Evolutionary conservation across 169 alveolate genomes (phyloP).

Genomic region (Cyclospora cayetanensis): DNA sequence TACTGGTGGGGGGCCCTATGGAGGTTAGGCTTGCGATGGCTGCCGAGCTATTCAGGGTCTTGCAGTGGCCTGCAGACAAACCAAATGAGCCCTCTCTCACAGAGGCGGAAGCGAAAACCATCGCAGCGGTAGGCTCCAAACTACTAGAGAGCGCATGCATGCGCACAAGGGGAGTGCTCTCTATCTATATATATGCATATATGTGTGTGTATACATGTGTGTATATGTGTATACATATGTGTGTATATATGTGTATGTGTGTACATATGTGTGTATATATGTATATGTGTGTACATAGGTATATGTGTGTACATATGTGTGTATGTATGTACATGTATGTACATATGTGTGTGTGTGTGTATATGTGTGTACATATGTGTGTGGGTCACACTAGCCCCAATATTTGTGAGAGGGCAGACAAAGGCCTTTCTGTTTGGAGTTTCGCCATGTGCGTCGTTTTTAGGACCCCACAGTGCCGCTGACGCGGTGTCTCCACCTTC

Average conservation of each 20-base stretch:
- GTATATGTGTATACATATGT: neutral
- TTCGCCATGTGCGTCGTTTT: neutral
- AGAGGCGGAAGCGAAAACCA: neutral
- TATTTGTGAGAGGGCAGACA: too few species aligned
- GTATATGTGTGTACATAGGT: too few species aligned
- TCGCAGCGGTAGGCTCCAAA: neutral
- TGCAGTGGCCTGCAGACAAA: neutral
- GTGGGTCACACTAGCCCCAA: too few species aligned
- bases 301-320: too few species aligned
- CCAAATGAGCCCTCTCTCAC: neutral
- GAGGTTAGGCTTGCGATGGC: neutral
- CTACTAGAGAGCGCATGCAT: neutral
- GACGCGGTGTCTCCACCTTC: neutral
- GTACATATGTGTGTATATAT: neutral
- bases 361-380: neutral
- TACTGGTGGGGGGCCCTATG: slow-evolving; percentile 51
- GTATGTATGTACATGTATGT: neutral
- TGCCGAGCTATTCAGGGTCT: slow-evolving; percentile 5
- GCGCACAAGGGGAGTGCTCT: neutral
- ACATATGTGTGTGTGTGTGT: neutral
- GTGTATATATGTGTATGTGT: neutral
- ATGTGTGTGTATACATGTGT: neutral
- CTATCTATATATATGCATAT: neutral
- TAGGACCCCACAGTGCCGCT: neutral
- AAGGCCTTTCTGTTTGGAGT: neutral